phyloP scores from a whole-genome alignment of 208 protist genomes.

The Crithidia bombi region DNA sequence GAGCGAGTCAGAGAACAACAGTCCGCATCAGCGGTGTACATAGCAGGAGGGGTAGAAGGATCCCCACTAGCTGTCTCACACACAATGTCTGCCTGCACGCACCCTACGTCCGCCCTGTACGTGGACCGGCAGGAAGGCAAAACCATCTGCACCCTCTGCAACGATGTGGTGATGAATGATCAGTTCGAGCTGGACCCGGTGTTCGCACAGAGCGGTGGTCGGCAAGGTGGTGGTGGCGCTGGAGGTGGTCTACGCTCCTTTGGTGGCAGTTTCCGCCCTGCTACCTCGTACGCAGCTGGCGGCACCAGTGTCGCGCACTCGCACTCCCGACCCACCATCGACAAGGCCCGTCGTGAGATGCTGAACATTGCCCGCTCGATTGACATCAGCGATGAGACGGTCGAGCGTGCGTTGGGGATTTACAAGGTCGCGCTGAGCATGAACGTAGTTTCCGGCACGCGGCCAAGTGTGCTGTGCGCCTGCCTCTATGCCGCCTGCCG shows the following conservation, averaged over 20 bases:
- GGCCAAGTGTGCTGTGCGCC: slow-evolving; percentile 72
- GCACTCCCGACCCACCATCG: slow-evolving; percentile 65
- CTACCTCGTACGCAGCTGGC: slow-evolving; percentile 27
- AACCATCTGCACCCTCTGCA: slow-evolving; percentile 85
- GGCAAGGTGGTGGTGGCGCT: slow-evolving; percentile 17
- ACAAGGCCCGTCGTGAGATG: slow-evolving; percentile 85
- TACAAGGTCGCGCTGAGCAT: slow-evolving; percentile 79
- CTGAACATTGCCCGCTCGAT: slow-evolving; percentile 70
- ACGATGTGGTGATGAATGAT: slow-evolving; percentile 66
- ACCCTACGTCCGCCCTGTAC: slow-evolving; percentile 76
- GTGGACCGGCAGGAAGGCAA: slow-evolving; percentile 60
- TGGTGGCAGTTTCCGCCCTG: slow-evolving; percentile 58
- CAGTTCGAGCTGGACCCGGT: slow-evolving; percentile 86
- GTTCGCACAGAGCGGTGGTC: slow-evolving; percentile 47
- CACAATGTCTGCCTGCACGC: slow-evolving; percentile 64
- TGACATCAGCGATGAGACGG: slow-evolving; percentile 78
- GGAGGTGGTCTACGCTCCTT: slow-evolving; percentile 25
- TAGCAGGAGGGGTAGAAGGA: too few relatives aligned
- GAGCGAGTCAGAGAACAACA: neutral
- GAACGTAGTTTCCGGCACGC: slow-evolving; percentile 79
- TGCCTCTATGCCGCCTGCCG: slow-evolving; percentile 89
- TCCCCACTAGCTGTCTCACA: neutral
- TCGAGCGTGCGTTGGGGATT: slow-evolving; percentile 79
- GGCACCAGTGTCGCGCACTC: slow-evolving; percentile 21
- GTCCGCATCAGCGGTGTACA: too few relatives aligned